A percentile compares a stretch with the other conserved stretches of the same genome.
Conservation (phyloP, 1,284 basidiomycete genomes). For the Cryptococcus maquisensis region DNA sequence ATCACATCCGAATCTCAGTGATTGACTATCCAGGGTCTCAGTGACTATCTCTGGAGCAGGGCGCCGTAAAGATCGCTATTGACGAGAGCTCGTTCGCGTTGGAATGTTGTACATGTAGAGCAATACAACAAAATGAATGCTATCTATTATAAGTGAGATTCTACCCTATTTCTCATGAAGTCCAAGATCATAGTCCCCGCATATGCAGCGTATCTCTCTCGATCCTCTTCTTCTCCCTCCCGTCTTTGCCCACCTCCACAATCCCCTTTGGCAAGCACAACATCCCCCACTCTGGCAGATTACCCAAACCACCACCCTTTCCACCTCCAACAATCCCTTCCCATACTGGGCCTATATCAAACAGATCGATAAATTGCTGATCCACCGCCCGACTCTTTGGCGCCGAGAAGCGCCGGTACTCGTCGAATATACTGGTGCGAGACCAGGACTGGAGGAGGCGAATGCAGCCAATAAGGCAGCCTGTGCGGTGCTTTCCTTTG, state of each 20-base stretch:
- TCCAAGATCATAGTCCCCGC: neutral
- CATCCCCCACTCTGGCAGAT: conserved; percentile 41
- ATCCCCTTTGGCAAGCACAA: conserved; percentile 25
- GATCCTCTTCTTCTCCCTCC: neutral
- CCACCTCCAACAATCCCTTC: conserved; percentile 20
- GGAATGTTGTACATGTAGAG: neutral
- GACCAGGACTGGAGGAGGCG: conserved; percentile 55
- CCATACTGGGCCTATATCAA: conserved; percentile 43
- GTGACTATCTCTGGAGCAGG: too few relatives aligned
- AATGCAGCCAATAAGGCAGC: conserved; percentile 56
- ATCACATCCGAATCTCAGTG: too few relatives aligned
- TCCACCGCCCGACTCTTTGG: conserved; percentile 55
- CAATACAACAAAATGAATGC: neutral
- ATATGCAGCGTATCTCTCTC: neutral
- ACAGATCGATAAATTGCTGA: conserved; percentile 57
- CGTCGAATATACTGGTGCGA: conserved; percentile 55
- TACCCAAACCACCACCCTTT: conserved; percentile 31
- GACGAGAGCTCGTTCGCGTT: too few relatives aligned
- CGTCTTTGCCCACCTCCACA: neutral
- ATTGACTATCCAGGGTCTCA: too few relatives aligned
- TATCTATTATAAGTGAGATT: too few relatives aligned
- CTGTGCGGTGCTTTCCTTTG: conserved; percentile 59
- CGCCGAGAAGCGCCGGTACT: conserved; percentile 53
- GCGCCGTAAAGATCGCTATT: too few relatives aligned
- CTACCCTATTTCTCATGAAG: neutral